phyloP scores from a whole-genome alignment of 2,329 filamentous ascomycete species.

The Pochonia chlamydosporia region DNA sequence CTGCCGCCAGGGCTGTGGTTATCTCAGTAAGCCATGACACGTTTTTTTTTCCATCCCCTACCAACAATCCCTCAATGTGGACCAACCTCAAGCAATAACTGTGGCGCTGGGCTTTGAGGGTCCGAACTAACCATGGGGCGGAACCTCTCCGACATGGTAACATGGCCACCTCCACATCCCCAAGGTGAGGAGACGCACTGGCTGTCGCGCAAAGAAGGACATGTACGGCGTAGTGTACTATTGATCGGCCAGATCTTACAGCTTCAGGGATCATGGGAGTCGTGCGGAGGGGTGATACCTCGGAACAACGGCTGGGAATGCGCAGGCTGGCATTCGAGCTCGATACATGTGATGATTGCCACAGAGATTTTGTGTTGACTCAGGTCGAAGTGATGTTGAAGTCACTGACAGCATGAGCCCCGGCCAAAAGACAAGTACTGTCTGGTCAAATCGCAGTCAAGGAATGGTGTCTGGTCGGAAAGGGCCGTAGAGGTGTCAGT shows the following conservation, averaged over 20 bases:
- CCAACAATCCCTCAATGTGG: not conserved
- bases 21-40: not conserved
- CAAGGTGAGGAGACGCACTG: not conserved
- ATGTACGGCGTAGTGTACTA: not conserved
- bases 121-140: not conserved
- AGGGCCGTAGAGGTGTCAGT: too few species aligned
- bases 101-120: not conserved
- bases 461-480: too few species aligned
- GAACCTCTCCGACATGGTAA: not conserved
- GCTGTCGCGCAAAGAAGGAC: not conserved
- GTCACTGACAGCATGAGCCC: too few species aligned
- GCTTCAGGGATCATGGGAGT: not conserved
- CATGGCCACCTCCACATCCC: not conserved
- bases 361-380: not conserved
- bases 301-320: not conserved
- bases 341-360: slow-evolving; percentile 1
- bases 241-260: slow-evolving; percentile 4
- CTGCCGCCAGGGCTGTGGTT: too few species aligned
- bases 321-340: not conserved
- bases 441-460: too few species aligned
- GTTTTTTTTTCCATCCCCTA: too few species aligned
- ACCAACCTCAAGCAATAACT: not conserved
- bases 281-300: not conserved
- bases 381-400: too few species aligned
- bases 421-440: too few species aligned